Evolutionary conservation across 2,329 filamentous ascomycete species (phyloP), one percentile per base, ranked within the genome.

Genomic region (Fusarium subglutinans): DNA sequence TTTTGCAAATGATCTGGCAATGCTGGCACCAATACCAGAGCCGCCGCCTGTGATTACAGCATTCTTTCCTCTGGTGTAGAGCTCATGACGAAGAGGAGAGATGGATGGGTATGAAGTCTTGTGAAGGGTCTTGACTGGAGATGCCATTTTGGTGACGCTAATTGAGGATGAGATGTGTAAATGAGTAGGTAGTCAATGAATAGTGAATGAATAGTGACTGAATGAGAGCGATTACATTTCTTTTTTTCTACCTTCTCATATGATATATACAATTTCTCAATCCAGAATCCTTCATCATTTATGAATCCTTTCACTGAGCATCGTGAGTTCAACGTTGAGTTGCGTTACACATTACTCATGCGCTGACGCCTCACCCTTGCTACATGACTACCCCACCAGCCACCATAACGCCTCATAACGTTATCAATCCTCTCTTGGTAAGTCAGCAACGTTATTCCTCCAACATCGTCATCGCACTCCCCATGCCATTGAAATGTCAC

Each of bases 41-140:
- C 88, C 88, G 17, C 87, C 91, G 30, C 91, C 91, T 8, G 90
- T 92, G 78, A 93, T 90, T 22, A 93, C 83, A 14, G 91, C 89
- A 24, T 86, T 89, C 33, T 80, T 80, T 9, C 82, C 82, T 24
- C 77, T 79, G n/a, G 82, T 81, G 2, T 80, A 83, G 11, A 84
- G 77, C 44, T 81, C 81, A 2, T 81, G 81, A 1, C 79, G 80
- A 12, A 64, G 44, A 10, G 83, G 79, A 3, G 78, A 79, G 65
- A 84, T 82, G 56, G 70, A 63, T 2, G 79, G 72, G 55, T 84
- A 84, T 13, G 72, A 72, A 17, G 55, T 65, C 12, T 70, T 70
- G 40, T 78, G 78, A 8, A 53, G 33, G 24, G 56, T 66, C 5
- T 67, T 73, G 38, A 77, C 48, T 14, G 50, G 45, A 47, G 58